Conservation (phyloP, 1,284 basidiomycete genomes). For the Phaffia rhodozyma region DNA sequence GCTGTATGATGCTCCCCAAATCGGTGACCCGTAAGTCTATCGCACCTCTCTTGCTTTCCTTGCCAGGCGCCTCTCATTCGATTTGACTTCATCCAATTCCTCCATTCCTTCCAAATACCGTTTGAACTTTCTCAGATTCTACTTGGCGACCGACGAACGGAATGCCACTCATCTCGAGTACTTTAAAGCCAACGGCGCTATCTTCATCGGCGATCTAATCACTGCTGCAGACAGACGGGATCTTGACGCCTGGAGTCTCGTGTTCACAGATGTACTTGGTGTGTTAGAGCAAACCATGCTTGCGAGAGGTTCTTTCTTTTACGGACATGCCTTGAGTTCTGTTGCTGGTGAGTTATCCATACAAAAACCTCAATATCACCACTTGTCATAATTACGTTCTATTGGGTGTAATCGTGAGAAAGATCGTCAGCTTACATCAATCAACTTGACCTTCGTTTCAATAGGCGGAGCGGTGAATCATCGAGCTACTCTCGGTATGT, state of each 20-base stretch:
- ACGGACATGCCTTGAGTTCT: conserved; percentile 39
- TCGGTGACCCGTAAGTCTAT: conserved; percentile 26
- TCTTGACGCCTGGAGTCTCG: conserved; percentile 38
- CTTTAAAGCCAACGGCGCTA: conserved; percentile 33
- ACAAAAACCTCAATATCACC: not conserved
- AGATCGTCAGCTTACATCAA: not conserved
- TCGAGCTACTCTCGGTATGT: conserved; percentile 2
- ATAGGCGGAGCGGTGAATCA: conserved; percentile 13
- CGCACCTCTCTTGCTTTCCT: not conserved
- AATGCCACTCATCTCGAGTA: conserved; percentile 32
- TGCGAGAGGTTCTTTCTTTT: conserved; percentile 38
- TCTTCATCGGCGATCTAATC: conserved; percentile 40
- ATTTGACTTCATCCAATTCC: not conserved
- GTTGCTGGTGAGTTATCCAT: conserved; percentile 24
- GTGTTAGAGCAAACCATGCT: conserved; percentile 40
- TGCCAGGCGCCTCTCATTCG: not conserved
- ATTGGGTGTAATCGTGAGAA: not conserved
- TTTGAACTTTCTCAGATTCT: conserved; percentile 31
- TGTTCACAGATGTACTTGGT: conserved; percentile 40
- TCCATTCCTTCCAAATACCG: not conserved
- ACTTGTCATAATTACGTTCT: not conserved
- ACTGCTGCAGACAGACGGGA: conserved; percentile 36
- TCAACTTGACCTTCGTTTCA: not conserved
- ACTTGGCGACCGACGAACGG: conserved; percentile 43
- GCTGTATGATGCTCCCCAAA: conserved; percentile 20